phyloP scores from a whole-genome alignment of 2,329 filamentous ascomycete species.

The Periconia digitata region DNA sequence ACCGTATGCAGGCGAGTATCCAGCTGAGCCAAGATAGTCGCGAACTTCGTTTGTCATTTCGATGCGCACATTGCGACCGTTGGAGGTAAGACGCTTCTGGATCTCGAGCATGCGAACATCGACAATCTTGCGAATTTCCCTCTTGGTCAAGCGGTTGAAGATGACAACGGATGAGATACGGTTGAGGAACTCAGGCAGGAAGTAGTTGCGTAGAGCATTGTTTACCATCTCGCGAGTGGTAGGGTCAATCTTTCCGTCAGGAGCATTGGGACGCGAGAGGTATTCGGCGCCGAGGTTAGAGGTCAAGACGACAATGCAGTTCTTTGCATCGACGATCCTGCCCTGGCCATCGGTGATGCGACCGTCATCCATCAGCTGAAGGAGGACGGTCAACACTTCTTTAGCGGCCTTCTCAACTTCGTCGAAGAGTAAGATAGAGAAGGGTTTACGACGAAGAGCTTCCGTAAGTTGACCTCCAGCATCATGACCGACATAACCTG shows the following conservation, averaged over 20 bases:
- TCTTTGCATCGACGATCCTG: slow-evolving; percentile 88
- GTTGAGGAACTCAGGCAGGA: slow-evolving; percentile 98
- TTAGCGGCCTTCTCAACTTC: slow-evolving; percentile 99
- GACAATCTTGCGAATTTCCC: slow-evolving; percentile 93
- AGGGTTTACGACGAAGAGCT: slow-evolving; percentile 87
- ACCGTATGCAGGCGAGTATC: slow-evolving; percentile 94
- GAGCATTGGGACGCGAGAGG: slow-evolving; percentile 74
- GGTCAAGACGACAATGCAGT: slow-evolving; percentile 99
- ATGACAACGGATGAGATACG: slow-evolving; percentile 95
- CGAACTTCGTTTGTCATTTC: slow-evolving; percentile 82
- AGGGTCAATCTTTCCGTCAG: slow-evolving; percentile 82
- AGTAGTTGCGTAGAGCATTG: slow-evolving; percentile 88
- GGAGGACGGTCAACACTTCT: slow-evolving; percentile 90
- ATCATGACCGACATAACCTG: slow-evolving; percentile 96
- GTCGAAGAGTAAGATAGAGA: slow-evolving; percentile 97
- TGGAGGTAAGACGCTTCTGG: slow-evolving; percentile 83
- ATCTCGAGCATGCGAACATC: slow-evolving; percentile 86
- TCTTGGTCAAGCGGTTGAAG: slow-evolving; percentile 91
- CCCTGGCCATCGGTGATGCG: slow-evolving; percentile 98
- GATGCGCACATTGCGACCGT: slow-evolving; percentile 83
- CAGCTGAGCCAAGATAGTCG: slow-evolving; percentile 87
- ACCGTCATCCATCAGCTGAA: slow-evolving; percentile 99
- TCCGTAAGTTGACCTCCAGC: slow-evolving; percentile 95
- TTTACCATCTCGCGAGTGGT: slow-evolving; percentile 88
- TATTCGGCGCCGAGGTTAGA: slow-evolving; percentile 96